Percentiles rank a stretch among this genome's conserved stretches.
phyloP scores from a whole-genome alignment of 176 grass and related monocot genomes.

The Avena eriantha region DNA sequence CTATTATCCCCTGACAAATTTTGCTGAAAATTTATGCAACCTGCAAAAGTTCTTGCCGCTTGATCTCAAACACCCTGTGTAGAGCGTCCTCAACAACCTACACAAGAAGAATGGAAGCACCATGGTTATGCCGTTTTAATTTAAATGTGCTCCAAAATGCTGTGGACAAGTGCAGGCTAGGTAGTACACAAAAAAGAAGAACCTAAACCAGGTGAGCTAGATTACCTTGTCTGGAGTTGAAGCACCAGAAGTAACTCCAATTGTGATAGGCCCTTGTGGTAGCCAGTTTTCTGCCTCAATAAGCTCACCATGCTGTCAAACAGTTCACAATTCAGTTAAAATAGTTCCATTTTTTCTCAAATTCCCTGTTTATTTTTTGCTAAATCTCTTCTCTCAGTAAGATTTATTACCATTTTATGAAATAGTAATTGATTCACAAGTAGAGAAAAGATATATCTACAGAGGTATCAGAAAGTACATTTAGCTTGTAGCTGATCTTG shows the following conservation, averaged over 20 bases:
- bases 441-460: constrained; percentile 1
- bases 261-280: constrained; percentile 75
- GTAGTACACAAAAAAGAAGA: neutral
- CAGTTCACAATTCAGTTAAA: constrained; percentile 31
- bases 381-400: neutral
- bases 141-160: neutral
- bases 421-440: neutral
- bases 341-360: neutral
- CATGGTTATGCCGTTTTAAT: neutral
- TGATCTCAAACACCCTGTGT: constrained; percentile 83
- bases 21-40: constrained; percentile 45
- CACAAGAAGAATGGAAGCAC: constrained; percentile 9
- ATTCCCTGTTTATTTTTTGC: neutral
- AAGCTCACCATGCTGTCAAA: constrained; percentile 88
- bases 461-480: constrained; percentile 58
- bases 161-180: neutral
- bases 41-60: constrained; percentile 82
- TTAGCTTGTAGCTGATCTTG: constrained; percentile 92
- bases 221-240: constrained; percentile 96
- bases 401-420: neutral
- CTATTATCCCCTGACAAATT: constrained; percentile 1
- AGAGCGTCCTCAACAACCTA: constrained; percentile 85
- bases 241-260: constrained; percentile 92
- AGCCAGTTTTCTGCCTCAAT: constrained; percentile 89
- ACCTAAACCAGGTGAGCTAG: neutral